These are phyloP conservation scores for Piromyces finnis DNA, from an alignment of 192 early-diverging fungal genomes.

Conservation along the genomic window DNA sequence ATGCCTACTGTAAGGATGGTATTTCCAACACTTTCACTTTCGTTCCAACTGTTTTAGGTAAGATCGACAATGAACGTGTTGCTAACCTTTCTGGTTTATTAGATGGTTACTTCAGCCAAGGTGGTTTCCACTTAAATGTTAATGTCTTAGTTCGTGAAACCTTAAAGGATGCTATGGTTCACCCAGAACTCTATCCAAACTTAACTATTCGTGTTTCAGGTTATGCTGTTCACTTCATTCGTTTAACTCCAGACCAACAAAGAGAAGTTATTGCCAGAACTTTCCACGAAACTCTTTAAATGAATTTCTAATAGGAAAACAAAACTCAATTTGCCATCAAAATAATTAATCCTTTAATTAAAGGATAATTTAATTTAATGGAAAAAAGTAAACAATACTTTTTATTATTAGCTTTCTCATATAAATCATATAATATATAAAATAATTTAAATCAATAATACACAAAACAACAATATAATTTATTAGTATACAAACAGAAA, in stretches of 20 bases:
- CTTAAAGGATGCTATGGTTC: constrained; percentile 5
- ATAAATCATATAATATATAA: too few species aligned
- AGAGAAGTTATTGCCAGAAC: constrained; percentile 7
- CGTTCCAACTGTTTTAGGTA: constrained; percentile 4
- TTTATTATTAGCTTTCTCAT: too few species aligned
- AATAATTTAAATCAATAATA: too few species aligned
- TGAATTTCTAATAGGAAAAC: too few species aligned
- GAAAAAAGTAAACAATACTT: too few species aligned
- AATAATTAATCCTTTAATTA: too few species aligned
- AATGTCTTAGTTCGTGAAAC: constrained; percentile 5
- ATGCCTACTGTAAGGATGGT: constrained; percentile 3
- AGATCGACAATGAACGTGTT: constrained; percentile 1
- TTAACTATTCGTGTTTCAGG: constrained; percentile 6
- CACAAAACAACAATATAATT: too few species aligned
- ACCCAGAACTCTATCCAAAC: constrained; percentile 9
- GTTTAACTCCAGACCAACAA: constrained; percentile 6
- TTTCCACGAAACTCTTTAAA: not conserved
- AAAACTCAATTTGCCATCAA: too few species aligned
- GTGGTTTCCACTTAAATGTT: constrained; percentile 7
- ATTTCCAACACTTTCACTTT: constrained; percentile 8
- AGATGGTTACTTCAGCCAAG: constrained; percentile 6
- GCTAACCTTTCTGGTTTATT: not conserved
- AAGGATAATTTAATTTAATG: too few species aligned
- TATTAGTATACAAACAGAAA: too few species aligned
- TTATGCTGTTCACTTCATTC: constrained; percentile 5